A percentile compares a stretch with the other conserved stretches of the same genome.
phyloP scores from a whole-genome alignment of 805 yeast species.

The Yarrowia sp. region DNA sequence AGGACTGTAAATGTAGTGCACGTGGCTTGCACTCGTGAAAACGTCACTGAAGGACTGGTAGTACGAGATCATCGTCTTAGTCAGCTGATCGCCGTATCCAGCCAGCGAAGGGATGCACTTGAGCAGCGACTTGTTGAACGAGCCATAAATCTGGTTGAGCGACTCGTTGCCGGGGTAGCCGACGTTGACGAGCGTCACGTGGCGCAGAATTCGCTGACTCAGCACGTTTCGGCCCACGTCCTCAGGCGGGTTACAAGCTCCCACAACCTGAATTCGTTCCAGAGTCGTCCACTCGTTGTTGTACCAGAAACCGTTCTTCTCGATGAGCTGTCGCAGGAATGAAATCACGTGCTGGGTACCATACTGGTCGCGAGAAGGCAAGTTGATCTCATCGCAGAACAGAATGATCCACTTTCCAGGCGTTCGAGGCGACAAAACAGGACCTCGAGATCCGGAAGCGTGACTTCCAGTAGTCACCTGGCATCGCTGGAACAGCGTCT shows the following conservation, averaged over 20 bases:
- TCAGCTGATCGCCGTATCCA: conserved; percentile 52
- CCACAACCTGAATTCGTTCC: conserved; percentile 74
- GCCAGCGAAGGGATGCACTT: conserved; percentile 59
- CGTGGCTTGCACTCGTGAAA: conserved; percentile 35
- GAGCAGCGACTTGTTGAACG: conserved; percentile 56
- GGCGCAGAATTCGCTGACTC: conserved; percentile 62
- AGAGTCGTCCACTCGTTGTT: conserved; percentile 66
- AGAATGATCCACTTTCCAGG: conserved; percentile 71
- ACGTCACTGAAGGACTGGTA: conserved; percentile 42
- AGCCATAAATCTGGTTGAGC: conserved; percentile 60
- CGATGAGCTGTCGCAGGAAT: conserved; percentile 71
- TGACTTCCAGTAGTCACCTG: conserved; percentile 43
- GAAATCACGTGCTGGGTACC: conserved; percentile 73
- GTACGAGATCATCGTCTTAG: conserved; percentile 64
- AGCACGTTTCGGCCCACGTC: conserved; percentile 70
- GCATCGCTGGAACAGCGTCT: conserved; percentile 71
- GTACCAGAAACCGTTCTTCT: conserved; percentile 73
- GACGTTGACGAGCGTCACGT: conserved; percentile 62
- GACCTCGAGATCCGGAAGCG: conserved; percentile 42
- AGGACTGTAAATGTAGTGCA: conserved; percentile 79
- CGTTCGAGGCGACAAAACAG: conserved; percentile 54
- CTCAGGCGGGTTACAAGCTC: conserved; percentile 89
- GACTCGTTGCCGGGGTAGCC: conserved; percentile 73
- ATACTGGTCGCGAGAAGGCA: conserved; percentile 68
- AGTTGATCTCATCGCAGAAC: conserved; percentile 88